These are phyloP conservation scores for Pholiota conissans DNA, from an alignment of 768 basidiomycete species.

Conservation along the genomic window DNA sequence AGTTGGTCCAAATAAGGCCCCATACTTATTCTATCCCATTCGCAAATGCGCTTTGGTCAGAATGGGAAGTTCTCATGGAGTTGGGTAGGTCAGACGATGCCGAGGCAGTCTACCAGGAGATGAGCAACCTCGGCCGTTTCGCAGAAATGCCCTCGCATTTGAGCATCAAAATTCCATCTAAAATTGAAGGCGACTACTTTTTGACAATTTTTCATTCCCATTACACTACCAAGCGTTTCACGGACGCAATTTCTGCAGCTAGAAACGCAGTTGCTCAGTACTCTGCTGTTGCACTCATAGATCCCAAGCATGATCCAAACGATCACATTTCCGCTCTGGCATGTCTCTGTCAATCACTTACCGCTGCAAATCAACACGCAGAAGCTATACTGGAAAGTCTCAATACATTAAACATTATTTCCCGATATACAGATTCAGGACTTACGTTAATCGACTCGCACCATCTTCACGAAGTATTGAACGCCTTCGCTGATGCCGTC, in stretches of 20 bases:
- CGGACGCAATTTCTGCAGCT: not conserved
- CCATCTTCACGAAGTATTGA: too few species aligned
- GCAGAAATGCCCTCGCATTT: not conserved
- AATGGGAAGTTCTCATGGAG: not conserved
- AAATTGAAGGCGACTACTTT: not conserved
- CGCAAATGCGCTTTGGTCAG: not conserved
- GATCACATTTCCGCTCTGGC: not conserved
- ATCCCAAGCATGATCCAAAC: not conserved
- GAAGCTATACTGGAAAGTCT: not conserved
- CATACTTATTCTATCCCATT: not conserved
- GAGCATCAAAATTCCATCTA: too few species aligned
- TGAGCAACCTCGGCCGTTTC: not conserved
- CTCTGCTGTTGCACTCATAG: not conserved
- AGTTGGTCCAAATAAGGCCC: not conserved
- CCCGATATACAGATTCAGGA: too few species aligned
- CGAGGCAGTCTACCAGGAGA: not conserved
- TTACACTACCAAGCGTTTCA: not conserved
- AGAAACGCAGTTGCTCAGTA: not conserved
- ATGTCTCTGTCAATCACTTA: not conserved
- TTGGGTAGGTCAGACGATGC: not conserved
- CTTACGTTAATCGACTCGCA: too few species aligned
- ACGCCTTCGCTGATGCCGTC: too few species aligned
- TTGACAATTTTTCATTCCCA: not conserved
- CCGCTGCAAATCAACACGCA: not conserved
- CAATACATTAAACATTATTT: too few species aligned